A percentile compares a stretch with the other conserved stretches of the same genome.
phyloP scores from a whole-genome alignment of 176 grass and related monocot species.

The Tillandsia fasciculata region DNA sequence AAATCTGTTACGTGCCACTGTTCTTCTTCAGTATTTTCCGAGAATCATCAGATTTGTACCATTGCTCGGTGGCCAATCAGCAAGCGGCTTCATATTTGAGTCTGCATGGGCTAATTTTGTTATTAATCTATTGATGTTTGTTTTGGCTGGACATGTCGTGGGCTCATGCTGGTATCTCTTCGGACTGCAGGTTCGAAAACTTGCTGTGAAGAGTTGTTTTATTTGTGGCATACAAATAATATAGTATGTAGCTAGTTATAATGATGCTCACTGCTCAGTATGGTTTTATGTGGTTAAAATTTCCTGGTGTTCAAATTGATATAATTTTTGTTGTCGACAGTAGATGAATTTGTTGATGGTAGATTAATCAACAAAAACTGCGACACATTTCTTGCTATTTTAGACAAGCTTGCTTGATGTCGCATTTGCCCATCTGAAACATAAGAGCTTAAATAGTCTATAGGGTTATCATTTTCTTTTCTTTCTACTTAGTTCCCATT shows the following conservation, averaged over 20 bases:
- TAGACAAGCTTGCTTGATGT: too few species aligned
- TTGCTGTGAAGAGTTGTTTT: not conserved
- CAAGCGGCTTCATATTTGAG: constrained; percentile 94
- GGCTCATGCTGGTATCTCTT: constrained; percentile 99
- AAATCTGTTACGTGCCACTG: constrained; percentile 76
- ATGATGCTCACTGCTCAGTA: not conserved
- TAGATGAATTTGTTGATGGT: too few species aligned
- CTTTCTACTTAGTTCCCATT: too few species aligned
- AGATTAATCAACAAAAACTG: too few species aligned
- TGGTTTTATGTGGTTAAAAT: not conserved
- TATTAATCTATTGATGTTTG: constrained; percentile 98
- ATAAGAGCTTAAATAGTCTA: too few species aligned
- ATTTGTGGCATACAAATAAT: too few species aligned
- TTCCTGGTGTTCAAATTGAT: too few species aligned
- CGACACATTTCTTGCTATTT: too few species aligned
- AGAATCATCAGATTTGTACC: constrained; percentile 91
- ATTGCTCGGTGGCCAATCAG: constrained; percentile 67
- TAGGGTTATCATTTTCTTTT: too few species aligned
- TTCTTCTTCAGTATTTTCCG: constrained; percentile 91
- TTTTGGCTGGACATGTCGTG: constrained; percentile 86
- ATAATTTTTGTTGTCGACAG: too few species aligned
- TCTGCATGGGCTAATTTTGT: constrained; percentile 94
- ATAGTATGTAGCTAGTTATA: not conserved
- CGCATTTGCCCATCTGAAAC: too few species aligned
- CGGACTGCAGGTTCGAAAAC: constrained; percentile 58